Conservation (phyloP, 2,329 filamentous ascomycete species). For the Colletotrichum kahawae region DNA sequence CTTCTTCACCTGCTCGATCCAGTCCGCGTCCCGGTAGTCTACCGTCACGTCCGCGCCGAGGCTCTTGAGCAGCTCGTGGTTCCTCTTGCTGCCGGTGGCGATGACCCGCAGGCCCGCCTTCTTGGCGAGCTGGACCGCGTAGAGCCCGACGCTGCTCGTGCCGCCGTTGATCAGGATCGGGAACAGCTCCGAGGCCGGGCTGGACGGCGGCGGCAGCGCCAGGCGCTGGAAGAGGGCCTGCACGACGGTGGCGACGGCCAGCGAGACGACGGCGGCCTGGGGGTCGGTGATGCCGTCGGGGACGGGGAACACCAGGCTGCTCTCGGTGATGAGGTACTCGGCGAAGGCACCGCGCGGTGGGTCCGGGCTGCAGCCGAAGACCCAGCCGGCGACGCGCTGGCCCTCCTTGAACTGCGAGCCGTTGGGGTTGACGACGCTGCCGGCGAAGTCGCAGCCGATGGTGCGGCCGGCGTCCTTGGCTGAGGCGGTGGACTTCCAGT, state of each 20-base stretch:
- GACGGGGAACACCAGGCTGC: constrained; percentile 12
- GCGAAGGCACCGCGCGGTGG: constrained; percentile 17
- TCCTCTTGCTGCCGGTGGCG: constrained; percentile 27
- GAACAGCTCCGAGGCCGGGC: not conserved
- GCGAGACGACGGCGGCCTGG: constrained; percentile 6
- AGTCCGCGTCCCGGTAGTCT: constrained; percentile 43
- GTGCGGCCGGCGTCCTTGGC: constrained; percentile 26
- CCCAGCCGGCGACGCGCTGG: constrained; percentile 38
- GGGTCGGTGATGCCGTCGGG: not conserved
- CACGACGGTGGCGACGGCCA: constrained; percentile 12
- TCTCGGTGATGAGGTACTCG: constrained; percentile 18
- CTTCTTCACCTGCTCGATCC: constrained; percentile 15
- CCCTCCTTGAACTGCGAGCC: constrained; percentile 32
- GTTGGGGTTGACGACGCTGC: constrained; percentile 32
- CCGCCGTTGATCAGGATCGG: constrained; percentile 31
- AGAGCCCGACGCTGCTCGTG: constrained; percentile 25
- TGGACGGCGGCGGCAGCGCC: not conserved
- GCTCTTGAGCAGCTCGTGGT: constrained; percentile 41
- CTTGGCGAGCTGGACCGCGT: constrained; percentile 15
- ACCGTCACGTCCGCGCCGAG: constrained; percentile 52
- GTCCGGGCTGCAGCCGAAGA: constrained; percentile 30
- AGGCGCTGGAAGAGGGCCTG: constrained; percentile 18
- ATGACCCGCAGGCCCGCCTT: constrained; percentile 11
- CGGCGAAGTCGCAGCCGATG: constrained; percentile 40
- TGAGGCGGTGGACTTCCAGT: constrained; percentile 32